Base-by-base conservation (phyloP, 2,329 filamentous ascomycete species). In the Fusarium sublunatum region DNA sequence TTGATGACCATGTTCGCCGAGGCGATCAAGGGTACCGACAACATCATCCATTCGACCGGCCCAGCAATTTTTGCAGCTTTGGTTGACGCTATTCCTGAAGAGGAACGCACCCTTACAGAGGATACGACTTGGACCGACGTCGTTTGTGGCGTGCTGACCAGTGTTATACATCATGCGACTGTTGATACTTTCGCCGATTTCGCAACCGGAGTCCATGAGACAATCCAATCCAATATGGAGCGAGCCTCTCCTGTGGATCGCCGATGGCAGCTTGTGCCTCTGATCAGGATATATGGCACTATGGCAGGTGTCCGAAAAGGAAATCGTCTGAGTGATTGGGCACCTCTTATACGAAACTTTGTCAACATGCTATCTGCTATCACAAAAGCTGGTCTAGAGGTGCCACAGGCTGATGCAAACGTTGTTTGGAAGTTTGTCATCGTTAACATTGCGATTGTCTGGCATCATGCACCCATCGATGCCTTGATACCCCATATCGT, bases 1-100 rank as follows among this genome's bases (percentile, higher is more conserved):
- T 77, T 97, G 41, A 97, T 97, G 92, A 91, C 88, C 15, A 89
- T 98, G 82, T 92, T 97, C 71, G 88, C 92, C 5, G 94, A 98
- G 75, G 89, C 93, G 8, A 83, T 86, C 68, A 89, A 90, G 75
- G 84, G 86, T 13, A 83, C 86, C 12, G 86, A 87, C 3, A 70
- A 82, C 44, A 82, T 80, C 2, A 76, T 89, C 42, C 87, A 89
- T 69, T 89, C 87, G 3, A 83, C 82, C 12, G 86, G 84, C 3
- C 74, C 83, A 3, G 79, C 82, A 7, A 79, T 88, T 12, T 78
- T 87, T 49, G 76, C 78, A 34, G 75, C 80, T 2, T 76, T 90
- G 6, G 71, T 88, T n/a, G 72, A 72, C 41, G 79, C 79, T 8
- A 79, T 86, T 5, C 83, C 83, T 0, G 77, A 81, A 4, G 79